Percentiles rank a stretch among this genome's conserved stretches.
Conservation (phyloP, 305 asterid species). For the Fraxinus greggii region DNA sequence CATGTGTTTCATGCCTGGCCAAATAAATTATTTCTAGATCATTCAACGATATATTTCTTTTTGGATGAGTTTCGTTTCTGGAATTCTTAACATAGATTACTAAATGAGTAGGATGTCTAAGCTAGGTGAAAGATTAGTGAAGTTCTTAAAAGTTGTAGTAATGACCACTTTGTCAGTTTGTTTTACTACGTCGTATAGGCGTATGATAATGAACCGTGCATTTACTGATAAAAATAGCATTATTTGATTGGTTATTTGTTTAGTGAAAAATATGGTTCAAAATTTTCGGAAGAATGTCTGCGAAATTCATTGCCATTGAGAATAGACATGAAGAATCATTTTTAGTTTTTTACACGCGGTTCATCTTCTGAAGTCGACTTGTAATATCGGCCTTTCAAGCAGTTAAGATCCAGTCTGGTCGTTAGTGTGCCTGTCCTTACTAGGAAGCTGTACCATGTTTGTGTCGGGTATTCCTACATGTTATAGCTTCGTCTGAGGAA, state of each 20-base stretch:
- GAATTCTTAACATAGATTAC: neutral
- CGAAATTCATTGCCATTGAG: neutral
- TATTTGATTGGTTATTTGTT: neutral
- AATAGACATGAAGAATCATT: neutral
- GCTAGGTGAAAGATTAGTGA: neutral
- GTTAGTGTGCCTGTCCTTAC: neutral
- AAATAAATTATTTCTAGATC: neutral
- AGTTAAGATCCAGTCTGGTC: neutral
- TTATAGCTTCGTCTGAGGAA: neutral
- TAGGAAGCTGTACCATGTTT: neutral
- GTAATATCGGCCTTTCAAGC: neutral
- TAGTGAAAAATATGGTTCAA: neutral
- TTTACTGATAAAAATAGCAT: neutral
- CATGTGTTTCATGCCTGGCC: conserved; percentile 27
- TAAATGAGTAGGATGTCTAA: neutral
- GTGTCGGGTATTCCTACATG: neutral
- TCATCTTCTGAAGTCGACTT: neutral
- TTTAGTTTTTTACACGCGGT: neutral
- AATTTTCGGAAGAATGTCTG: neutral
- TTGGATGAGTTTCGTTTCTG: neutral
- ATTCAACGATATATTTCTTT: neutral
- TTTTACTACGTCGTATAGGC: neutral
- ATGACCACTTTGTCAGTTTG: neutral
- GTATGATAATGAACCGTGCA: neutral
- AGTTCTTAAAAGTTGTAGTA: neutral